Conservation (phyloP, 495 filamentous ascomycete genomes). For the Daldinia decipiens region DNA sequence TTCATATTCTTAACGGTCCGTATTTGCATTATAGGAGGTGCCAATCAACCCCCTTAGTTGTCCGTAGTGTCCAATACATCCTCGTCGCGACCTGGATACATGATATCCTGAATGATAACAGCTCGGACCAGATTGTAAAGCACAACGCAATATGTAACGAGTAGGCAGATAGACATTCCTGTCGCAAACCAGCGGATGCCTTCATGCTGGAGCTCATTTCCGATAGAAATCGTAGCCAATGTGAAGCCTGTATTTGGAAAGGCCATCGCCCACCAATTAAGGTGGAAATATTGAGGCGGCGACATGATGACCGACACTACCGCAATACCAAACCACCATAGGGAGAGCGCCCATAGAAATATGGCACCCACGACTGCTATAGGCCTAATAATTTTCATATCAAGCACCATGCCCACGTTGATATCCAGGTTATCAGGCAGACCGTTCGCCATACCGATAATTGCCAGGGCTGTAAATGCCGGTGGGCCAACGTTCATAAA, state of each 20-base stretch:
- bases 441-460: constrained; percentile 70
- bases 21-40: neutral
- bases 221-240: constrained; percentile 61
- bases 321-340: constrained; percentile 77
- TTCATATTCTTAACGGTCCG: neutral
- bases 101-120: constrained; percentile 65
- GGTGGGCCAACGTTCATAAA: constrained; percentile 78
- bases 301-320: constrained; percentile 61
- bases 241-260: constrained; percentile 70
- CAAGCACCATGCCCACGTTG: constrained; percentile 32
- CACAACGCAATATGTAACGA: constrained; percentile 67
- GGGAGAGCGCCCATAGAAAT: constrained; percentile 73
- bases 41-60: constrained; percentile 5
- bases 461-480: constrained; percentile 72
- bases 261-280: constrained; percentile 68
- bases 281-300: constrained; percentile 60
- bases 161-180: constrained; percentile 63
- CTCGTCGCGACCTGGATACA: constrained; percentile 73
- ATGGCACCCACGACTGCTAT: constrained; percentile 65
- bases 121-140: constrained; percentile 62
- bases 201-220: constrained; percentile 53
- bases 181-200: constrained; percentile 58
- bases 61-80: constrained; percentile 52
- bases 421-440: constrained; percentile 48
- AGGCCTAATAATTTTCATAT: constrained; percentile 58